Evolutionary conservation across 306 rosid genomes (phyloP).

Genomic region (Trichosanthes truncata): DNA sequence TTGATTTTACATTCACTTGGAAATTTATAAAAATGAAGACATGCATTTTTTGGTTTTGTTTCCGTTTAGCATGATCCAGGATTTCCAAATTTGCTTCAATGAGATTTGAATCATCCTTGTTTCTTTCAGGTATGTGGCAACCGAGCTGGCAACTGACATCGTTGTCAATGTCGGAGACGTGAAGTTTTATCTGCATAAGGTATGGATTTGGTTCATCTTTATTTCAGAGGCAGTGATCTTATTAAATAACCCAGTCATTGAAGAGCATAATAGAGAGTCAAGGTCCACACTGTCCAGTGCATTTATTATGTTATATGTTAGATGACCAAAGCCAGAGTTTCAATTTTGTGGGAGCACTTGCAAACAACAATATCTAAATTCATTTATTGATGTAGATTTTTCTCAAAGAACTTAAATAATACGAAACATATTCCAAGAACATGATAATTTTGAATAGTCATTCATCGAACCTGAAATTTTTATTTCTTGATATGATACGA

Average conservation of each 20-base stretch:
- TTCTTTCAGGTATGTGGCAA: slow-evolving; percentile 56
- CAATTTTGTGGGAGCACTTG: not conserved
- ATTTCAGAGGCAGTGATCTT: not conserved
- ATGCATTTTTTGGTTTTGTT: not conserved
- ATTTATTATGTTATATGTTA: not conserved
- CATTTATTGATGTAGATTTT: not conserved
- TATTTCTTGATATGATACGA: not conserved
- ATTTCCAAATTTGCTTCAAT: slow-evolving; percentile 1
- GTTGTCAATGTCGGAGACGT: slow-evolving; percentile 57
- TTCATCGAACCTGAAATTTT: not conserved
- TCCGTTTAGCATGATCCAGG: not conserved
- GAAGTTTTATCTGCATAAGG: slow-evolving; percentile 89
- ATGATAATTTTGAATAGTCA: not conserved
- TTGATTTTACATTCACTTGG: not conserved
- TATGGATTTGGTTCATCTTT: slow-evolving; percentile 24
- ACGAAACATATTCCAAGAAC: not conserved
- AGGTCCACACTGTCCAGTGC: not conserved
- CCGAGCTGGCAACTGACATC: slow-evolving; percentile 69
- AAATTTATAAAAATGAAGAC: not conserved
- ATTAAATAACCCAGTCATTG: not conserved
- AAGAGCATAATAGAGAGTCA: not conserved
- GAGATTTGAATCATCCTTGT: slow-evolving; percentile 4
- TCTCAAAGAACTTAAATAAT: not conserved
- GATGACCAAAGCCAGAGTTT: not conserved
- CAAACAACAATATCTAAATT: not conserved